A percentile compares a stretch with the other conserved stretches of the same genome.
Conservation (phyloP, 2,329 filamentous ascomycete species). For the Cercospora canescens region DNA sequence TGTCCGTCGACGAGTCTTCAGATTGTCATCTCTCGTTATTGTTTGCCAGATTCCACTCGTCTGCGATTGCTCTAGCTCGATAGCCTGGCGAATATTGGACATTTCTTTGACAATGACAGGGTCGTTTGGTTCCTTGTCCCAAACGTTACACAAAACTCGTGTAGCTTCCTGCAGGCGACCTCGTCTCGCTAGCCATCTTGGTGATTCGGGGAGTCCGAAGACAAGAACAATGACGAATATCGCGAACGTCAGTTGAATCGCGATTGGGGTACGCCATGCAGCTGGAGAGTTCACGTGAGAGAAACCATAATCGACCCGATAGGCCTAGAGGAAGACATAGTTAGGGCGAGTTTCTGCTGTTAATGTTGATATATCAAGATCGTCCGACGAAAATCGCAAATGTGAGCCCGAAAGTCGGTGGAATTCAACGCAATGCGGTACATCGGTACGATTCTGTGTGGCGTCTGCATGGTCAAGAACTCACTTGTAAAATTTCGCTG, state of each 20-base stretch:
- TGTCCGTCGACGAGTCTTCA: conserved; percentile 39
- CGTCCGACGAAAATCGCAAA: no score
- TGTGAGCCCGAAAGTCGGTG: no score
- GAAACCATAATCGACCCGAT: conserved; percentile 27
- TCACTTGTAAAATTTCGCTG: no score
- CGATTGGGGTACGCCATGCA: conserved; percentile 21
- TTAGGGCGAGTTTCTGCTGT: no score
- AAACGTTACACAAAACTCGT: conserved; percentile 30
- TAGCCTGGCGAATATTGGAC: conserved; percentile 34
- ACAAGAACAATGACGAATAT: conserved; percentile 39
- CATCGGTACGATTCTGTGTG: no score
- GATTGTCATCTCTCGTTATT: conserved; percentile 37
- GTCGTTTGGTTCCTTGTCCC: conserved; percentile 26
- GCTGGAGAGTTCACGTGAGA: conserved; percentile 12
- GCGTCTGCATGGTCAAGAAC: no score
- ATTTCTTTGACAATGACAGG: conserved; percentile 28
- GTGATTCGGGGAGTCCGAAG: conserved; percentile 12
- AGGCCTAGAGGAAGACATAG: no score
- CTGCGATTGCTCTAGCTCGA: conserved; percentile 37
- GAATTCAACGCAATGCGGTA: no score
- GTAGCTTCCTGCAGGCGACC: conserved; percentile 28
- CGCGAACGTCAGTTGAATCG: conserved; percentile 30
- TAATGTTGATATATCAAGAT: no score
- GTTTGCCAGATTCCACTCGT: conserved; percentile 35
- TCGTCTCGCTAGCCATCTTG: conserved; percentile 31